These are phyloP conservation scores for Starmerella riodocensis DNA, from an alignment of 805 yeast species.

Conservation along the genomic window DNA sequence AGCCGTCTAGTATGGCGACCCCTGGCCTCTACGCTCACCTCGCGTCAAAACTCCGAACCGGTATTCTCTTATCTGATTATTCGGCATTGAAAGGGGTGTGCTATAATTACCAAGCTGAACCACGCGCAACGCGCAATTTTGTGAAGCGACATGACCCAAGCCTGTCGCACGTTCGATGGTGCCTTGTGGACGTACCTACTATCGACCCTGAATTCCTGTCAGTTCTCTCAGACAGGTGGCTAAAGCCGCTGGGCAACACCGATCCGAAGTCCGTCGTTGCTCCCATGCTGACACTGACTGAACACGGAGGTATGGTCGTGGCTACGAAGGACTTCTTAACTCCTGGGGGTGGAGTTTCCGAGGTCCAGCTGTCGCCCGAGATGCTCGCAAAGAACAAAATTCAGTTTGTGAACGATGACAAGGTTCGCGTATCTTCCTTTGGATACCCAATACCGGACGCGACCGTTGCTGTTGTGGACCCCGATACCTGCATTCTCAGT, in stretches of 20 bases:
- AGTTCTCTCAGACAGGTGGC: conserved; percentile 77
- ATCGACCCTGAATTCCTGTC: conserved; percentile 90
- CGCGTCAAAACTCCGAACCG: conserved; percentile 55
- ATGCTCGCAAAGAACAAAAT: conserved; percentile 62
- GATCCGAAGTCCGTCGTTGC: conserved; percentile 65
- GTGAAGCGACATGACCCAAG: conserved; percentile 64
- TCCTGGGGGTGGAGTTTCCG: conserved; percentile 38
- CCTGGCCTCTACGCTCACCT: conserved; percentile 82
- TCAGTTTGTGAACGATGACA: conserved; percentile 42
- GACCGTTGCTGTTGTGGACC: conserved; percentile 83
- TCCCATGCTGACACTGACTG: conserved; percentile 78
- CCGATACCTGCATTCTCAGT: conserved; percentile 68
- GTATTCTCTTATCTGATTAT: conserved; percentile 72
- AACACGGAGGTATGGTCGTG: conserved; percentile 92
- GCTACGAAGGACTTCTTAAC: conserved; percentile 79
- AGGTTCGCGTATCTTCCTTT: conserved; percentile 59
- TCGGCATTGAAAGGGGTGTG: conserved; percentile 80
- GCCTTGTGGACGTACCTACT: conserved; percentile 72
- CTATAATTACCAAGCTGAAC: conserved; percentile 82
- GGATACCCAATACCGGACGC: conserved; percentile 94
- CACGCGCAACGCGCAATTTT: conserved; percentile 68
- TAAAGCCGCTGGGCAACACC: conserved; percentile 76
- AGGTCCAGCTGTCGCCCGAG: conserved; percentile 57
- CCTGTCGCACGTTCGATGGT: conserved; percentile 72
- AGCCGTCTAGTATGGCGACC: conserved; percentile 54